Evolutionary conservation across 1,284 basidiomycete species (phyloP), one percentile per base, ranked within the genome.

Genomic region (Tremellales sp.): DNA sequence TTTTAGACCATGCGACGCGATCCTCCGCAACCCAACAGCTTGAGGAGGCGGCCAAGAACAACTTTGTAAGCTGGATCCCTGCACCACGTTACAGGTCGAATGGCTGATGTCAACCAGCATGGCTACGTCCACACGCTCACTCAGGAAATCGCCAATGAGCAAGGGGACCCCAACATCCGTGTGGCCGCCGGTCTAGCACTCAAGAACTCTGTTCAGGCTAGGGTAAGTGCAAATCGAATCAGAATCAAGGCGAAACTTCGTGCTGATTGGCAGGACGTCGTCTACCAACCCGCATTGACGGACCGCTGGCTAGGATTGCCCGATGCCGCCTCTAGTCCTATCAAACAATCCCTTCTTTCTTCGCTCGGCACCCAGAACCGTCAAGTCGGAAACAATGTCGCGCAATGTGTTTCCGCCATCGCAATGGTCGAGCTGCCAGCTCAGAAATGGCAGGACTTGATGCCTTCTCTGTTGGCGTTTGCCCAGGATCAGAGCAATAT

Each of bases 181-280:
- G 93, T 90, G 67, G 92, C 94, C 15, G 92, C 96, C 22, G 93
- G 91, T 73, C 81, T 99, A 45, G 93, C 93, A 17, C 80, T 99
- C 76, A 99, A 98, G 82, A 99, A 99, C 73, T 84, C 91, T 52
- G 77, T 99, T 52, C 83, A 85, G 37, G 90, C 93, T 54, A 81
- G 90, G 65, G 90, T 93, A 77, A 71, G 87, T 80, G 5, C 7
- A 15, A 40, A 8, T n/a, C 5, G 15, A 6, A 31, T 31, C 10
- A 15, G 8, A 8, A 8, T 31, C 15, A 15, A 8, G 15, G 29
- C 29, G 8, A 8, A 15, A 15, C 8, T 15, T 31, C 8, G 29
- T 8, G 8, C 29, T 22, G 12, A 53, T 51, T 53, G 53, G 56
- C 65, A 93, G 89, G 93, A 97, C 57, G 70, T 77, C 19, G 75